Conservation (phyloP, 352 stramenopile genomes). For the Globisporangium canariense region DNA sequence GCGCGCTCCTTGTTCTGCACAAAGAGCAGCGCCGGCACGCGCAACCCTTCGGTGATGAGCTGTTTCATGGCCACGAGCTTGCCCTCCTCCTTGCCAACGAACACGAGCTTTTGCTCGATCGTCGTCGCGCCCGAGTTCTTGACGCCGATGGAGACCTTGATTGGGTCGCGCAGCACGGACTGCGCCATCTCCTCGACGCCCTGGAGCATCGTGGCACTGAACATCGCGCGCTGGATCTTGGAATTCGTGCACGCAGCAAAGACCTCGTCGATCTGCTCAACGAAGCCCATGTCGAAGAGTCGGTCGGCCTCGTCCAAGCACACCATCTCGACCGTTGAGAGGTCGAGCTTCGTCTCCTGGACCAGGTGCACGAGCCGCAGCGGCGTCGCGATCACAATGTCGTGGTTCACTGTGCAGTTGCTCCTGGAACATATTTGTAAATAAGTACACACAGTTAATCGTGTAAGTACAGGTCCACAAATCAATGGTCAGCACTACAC, state of each 20-base stretch:
- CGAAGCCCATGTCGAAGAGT: conserved; percentile 96
- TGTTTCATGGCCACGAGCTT: conserved; percentile 97
- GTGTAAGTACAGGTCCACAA: not conserved
- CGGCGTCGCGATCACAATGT: conserved; percentile 96
- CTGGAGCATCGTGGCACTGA: conserved; percentile 97
- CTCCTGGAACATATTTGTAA: conserved; percentile 36
- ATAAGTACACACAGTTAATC: not conserved
- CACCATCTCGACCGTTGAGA: conserved; percentile 89
- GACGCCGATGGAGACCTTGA: conserved; percentile 93
- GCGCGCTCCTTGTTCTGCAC: conserved; percentile 98
- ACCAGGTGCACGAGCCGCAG: conserved; percentile 93
- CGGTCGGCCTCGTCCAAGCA: conserved; percentile 99
- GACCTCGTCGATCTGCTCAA: conserved; percentile 98
- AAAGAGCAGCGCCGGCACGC: conserved; percentile 97
- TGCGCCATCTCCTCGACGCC: conserved; percentile 95
- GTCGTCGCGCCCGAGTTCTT: conserved; percentile 86
- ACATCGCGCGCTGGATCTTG: conserved; percentile 92
- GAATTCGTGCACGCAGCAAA: conserved; percentile 88
- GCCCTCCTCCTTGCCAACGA: conserved; percentile 98
- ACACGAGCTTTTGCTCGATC: conserved; percentile 95
- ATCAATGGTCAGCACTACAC: not conserved
- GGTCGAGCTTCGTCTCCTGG: conserved; percentile 79
- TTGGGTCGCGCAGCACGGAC: conserved; percentile 94
- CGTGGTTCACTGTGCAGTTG: conserved; percentile 80
- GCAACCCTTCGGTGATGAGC: conserved; percentile 88